phyloP scores from a whole-genome alignment of 2,329 filamentous ascomycete genomes.

The Leptosphaerulina australis region DNA sequence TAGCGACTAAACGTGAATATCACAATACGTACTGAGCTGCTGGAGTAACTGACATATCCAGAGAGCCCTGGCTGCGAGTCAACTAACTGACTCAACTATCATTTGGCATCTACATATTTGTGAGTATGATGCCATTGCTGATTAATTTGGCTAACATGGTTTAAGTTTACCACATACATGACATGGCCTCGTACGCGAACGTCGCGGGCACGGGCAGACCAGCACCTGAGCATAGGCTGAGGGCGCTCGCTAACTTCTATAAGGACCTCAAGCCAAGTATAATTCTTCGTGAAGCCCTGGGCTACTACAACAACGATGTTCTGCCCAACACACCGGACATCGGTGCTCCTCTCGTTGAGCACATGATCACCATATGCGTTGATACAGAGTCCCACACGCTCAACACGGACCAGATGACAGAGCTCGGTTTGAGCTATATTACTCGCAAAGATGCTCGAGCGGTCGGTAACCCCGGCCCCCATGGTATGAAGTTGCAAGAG shows the following conservation, averaged over 20 bases:
- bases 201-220: not conserved
- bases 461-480: constrained; percentile 12
- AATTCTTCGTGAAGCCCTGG: not conserved
- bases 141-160: not conserved
- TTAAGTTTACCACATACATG: not conserved
- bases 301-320: not conserved
- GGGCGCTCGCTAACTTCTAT: not conserved
- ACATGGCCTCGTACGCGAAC: not conserved
- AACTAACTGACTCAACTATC: no score
- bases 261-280: not conserved
- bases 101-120: no score
- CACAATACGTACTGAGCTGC: no score
- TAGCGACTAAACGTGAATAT: no score
- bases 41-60: no score
- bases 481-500: constrained; percentile 28
- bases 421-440: constrained; percentile 29
- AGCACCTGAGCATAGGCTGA: not conserved
- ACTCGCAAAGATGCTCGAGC: constrained; percentile 3
- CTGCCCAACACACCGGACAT: not conserved
- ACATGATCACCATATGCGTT: constrained; percentile 27
- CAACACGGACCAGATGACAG: constrained; percentile 30
- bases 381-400: constrained; percentile 33
- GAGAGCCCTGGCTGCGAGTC: no score
- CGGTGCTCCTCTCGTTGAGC: constrained; percentile 12
- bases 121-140: no score